Base-by-base conservation (phyloP, 2,329 filamentous ascomycete genomes). In the Colletotrichum karsti region DNA sequence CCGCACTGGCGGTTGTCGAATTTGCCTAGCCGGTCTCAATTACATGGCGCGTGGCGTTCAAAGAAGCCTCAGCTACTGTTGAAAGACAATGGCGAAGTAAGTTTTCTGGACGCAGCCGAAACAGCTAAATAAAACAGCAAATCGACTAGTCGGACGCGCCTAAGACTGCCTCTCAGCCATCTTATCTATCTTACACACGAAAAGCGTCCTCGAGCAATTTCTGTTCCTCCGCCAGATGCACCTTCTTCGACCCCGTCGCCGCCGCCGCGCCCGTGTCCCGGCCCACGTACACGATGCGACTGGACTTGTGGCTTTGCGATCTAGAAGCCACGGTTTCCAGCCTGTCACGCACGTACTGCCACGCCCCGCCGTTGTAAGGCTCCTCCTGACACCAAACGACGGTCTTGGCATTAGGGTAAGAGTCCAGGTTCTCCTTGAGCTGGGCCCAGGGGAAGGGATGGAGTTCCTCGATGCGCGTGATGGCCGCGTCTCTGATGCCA, bases 331-430 rank as follows among this genome's bases (percentile, higher is more conserved):
- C 67, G 13, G 71, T 63, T n/a, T 74, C 70, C 3, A 75, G 18
- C 5, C 73, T 64, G 37, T 73, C 72, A 0, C 69, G 70, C 9
- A 73, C 62, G 28, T 72, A 75, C 22, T 72, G 69, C 74, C 73
- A 75, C 0, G 73, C 71, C 4, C 73, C 73, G 3, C 72, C 72
- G 4, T 75, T 75, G 3, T 73, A 73, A 7, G 71, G 73, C 22
- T 75, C 73, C 9, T 75, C 73, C 13, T 75, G 74, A 0, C 69
- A 63, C 74, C 74, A 75, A 3, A 75, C 68, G 7, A 74, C 60
- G 4, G 35, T 71, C n/a, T 66, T 48, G 1, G 69, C 71, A 30
- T 71, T 71, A 6, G 67, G 67, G 15, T 74, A 75, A 33, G 46
- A 63, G 39, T 74, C 66, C 2, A 75, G 39, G 42, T 69, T 74